Conservation (phyloP, 1,284 basidiomycete genomes). For the Moesziomyces sp. region DNA sequence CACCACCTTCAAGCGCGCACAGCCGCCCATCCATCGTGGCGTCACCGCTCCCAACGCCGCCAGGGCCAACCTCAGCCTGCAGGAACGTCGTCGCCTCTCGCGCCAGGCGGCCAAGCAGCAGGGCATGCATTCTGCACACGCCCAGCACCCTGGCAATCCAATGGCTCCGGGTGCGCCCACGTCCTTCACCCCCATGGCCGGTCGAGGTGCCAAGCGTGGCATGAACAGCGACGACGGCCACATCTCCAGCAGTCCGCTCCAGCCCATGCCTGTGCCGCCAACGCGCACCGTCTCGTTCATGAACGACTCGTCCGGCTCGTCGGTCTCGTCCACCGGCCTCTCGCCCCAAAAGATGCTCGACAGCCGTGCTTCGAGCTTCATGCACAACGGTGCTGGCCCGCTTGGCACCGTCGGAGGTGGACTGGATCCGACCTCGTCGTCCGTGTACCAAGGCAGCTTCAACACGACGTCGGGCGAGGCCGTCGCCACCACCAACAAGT, state of each 20-base stretch:
- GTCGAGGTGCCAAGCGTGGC: constrained; percentile 42
- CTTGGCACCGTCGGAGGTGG: neutral
- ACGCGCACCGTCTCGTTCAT: constrained; percentile 39
- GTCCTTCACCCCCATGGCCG: constrained; percentile 13
- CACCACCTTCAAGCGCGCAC: constrained; percentile 35
- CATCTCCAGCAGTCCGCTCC: constrained; percentile 21
- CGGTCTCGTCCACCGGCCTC: constrained; percentile 29
- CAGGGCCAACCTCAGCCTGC: constrained; percentile 45
- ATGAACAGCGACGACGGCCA: constrained; percentile 25
- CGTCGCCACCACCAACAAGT: constrained; percentile 69
- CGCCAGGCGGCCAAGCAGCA: constrained; percentile 43
- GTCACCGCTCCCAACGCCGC: constrained; percentile 24
- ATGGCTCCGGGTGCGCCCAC: constrained; percentile 1
- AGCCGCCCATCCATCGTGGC: constrained; percentile 24
- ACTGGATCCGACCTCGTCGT: constrained; percentile 6
- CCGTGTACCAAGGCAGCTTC: constrained; percentile 40
- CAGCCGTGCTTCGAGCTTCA: constrained; percentile 27
- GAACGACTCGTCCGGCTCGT: constrained; percentile 41
- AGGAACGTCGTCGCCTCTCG: constrained; percentile 58
- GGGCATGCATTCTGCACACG: constrained; percentile 1
- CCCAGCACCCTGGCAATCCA: constrained; percentile 14
- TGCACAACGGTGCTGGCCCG: constrained; percentile 1
- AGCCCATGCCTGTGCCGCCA: constrained; percentile 12
- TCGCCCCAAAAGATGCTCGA: constrained; percentile 41
- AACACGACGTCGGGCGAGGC: constrained; percentile 33